Conservation (phyloP, 345 rosid species). For the Pelargonium nanum region DNA sequence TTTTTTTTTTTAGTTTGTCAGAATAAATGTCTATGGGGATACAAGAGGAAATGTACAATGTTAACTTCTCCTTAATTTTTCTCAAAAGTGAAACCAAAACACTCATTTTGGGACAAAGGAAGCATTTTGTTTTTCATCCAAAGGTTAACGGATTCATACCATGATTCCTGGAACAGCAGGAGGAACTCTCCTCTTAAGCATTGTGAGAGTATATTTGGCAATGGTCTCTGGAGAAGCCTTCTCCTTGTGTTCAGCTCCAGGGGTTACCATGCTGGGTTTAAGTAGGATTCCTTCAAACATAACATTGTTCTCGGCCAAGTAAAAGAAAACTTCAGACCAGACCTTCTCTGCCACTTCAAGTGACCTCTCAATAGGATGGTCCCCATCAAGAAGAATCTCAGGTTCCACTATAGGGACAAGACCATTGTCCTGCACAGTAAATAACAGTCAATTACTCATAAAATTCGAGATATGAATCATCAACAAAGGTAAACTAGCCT, state of each 20-base stretch:
- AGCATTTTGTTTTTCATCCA: background rate
- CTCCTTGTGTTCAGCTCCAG: slow-evolving; percentile 90
- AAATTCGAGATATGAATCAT: background rate
- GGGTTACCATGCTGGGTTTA: slow-evolving; percentile 98
- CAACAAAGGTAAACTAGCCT: background rate
- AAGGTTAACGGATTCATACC: slow-evolving; percentile 29
- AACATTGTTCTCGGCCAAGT: slow-evolving; percentile 88
- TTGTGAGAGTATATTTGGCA: slow-evolving; percentile 80
- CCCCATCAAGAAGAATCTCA: slow-evolving; percentile 95
- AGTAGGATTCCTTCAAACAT: slow-evolving; percentile 81
- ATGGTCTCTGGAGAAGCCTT: slow-evolving; percentile 85
- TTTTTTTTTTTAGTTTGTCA: no score
- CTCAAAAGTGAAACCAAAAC: no score
- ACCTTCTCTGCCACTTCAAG: slow-evolving; percentile 97
- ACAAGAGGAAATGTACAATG: no score
- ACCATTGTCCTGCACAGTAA: slow-evolving; percentile 62
- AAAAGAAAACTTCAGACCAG: slow-evolving; percentile 94
- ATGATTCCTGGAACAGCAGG: slow-evolving; percentile 97
- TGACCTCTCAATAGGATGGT: slow-evolving; percentile 86
- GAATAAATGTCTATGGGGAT: no score
- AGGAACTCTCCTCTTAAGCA: slow-evolving; percentile 91
- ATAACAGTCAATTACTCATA: background rate
- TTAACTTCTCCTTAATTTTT: no score
- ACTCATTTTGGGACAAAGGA: no score
- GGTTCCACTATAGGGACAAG: slow-evolving; percentile 99